Evolutionary conservation across 2,329 filamentous ascomycete genomes (phyloP), one percentile per base, ranked within the genome.

Genomic region (Curvularia hawaiiensis): DNA sequence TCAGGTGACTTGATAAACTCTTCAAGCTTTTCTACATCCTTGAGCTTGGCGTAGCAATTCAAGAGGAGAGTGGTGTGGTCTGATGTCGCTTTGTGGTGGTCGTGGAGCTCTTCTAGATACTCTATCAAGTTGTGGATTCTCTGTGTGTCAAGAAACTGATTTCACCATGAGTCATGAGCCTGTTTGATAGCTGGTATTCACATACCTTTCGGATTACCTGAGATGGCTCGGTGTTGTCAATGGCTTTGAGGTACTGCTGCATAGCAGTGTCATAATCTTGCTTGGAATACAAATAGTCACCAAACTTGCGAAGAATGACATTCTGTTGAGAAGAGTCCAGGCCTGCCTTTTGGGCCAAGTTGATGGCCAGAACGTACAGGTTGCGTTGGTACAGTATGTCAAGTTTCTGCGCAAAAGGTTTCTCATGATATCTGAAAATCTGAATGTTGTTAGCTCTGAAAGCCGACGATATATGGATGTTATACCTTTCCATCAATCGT

Each of bases 191-290:
- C 39, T 26, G 33, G 26, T 3, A 11, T 14, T 9, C 7, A 4
- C 61, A 26, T 71, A 90, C 90, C 80, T 97, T 97, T 67, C 94
- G 86, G 70, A 98, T 97, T 46, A 98, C 92, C 71, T 97, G 94
- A 1, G 94, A 97, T 7, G 94, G 94, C 69, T 98, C 94, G 0
- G 94, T 98, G 58, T 91, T 95, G 72, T 97, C 93, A 58, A 99
- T 97, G 0, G 96, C 94, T 66, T 92, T 90, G 61, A 99, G 87
- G 72, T 99, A 99, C 75, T 98, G 95, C 68, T 96, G 90, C 96
- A 99, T 99, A n/a, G 96, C 93, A 7, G 91, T 95, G 71, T 99
- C 95, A 71, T 94, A 99, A 71, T 97, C 93, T 4, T 90, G 92
- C 70, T 96, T 97, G 64, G 96, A 91, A 70, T 99, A 98, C 3